Evolutionary conservation across 202 grass and related monocot genomes (phyloP), one percentile per base, ranked within the genome.

Genomic region (Brachypodium distachyon): DNA sequence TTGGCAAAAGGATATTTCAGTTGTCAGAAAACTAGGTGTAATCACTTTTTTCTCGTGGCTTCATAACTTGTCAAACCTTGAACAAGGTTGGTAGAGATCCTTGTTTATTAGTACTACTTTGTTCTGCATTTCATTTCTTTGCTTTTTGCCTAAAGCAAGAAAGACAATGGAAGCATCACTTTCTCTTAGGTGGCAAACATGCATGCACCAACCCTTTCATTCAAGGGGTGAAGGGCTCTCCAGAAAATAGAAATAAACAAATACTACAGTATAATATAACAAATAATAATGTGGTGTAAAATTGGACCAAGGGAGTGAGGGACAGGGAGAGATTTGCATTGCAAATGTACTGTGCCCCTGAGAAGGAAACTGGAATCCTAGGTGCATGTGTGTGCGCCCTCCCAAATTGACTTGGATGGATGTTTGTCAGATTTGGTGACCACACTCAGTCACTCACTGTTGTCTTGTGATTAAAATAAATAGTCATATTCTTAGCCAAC

Each of bases 111-210:
- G 21, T n/a, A 52, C 9, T 9, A 37, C 32, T 40, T 70, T 6
- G 4, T 7, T 52, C 8, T 67, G 50, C 36, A 36, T 49, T 68
- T 46, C 5, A 75, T 79, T 54, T 10, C 28, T 39, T 69, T 46
- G 53, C 75, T 83, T 83, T 83, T 83, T 83, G 75, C 80, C 48
- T 44, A 83, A 83, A 88, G 68, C 51, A 48, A 3, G 32, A 27
- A 83, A 79, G 61, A 63, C 61, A 75, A 55, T 39, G 68, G 5
- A 66, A 53, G 52, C 80, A 70, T 75, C 80, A 62, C 75, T 88
- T 79, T 83, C 76, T 49, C 53, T 69, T 83, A 61, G 75, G 75
- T 80, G 61, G 44, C 69, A 74, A 83, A 54, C 74, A 83, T 53
- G 42, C 74, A 83, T 53, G 42, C 80, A 74, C 60, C 73, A 73